Base-by-base conservation (phyloP, 2,329 filamentous ascomycete species). In the Aspergillus alliaceus region DNA sequence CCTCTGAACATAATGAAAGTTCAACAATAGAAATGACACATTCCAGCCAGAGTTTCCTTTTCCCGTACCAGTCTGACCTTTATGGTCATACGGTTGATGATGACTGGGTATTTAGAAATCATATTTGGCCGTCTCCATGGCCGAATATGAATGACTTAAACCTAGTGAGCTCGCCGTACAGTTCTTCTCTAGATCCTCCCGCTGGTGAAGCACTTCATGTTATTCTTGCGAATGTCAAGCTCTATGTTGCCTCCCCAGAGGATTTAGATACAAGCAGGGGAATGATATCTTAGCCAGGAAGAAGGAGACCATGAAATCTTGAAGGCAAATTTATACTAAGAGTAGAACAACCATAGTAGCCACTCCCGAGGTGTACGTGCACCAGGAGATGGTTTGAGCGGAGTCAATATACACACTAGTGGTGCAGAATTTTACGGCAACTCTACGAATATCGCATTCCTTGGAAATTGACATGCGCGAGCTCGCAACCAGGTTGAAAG, bases 381-480 rank as follows among this genome's bases (percentile, higher is more conserved):
- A 25, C 62, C 62, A 9, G 54, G 59, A 53, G 64, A 66, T 15
- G 65, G 65, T 3, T 35, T 69, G n/a, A 67, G 64, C 31, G 67
- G 65, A 9, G 56, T 67, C n/a, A 68, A 69, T 35, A 42, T 66
- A 4, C 64, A 67, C 22, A 69, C 67, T 9, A 69, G 65, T 44
- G 65, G 67, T 25, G 69, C 64, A 2, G 66, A 69, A 48, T 69
- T 69, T 42, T 69, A 69, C 44, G 67, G 67, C 12, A 65, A 61
- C 27, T 68, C 66, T 11, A 67, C 67, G 6, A 69, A 66, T 22
- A n/a, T 69, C 11, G 67, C 67, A 2, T 69, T 69, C 34, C 57
- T 69, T 1, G 64, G 61, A 2, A 67, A 64, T 27, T 49, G 65
- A 11, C 66, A 65, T 37, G 56, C 60, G 15, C 56, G 64, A 31